Conservation (phyloP, 2,329 filamentous ascomycete genomes). For the Cladophialophora psammophila region DNA sequence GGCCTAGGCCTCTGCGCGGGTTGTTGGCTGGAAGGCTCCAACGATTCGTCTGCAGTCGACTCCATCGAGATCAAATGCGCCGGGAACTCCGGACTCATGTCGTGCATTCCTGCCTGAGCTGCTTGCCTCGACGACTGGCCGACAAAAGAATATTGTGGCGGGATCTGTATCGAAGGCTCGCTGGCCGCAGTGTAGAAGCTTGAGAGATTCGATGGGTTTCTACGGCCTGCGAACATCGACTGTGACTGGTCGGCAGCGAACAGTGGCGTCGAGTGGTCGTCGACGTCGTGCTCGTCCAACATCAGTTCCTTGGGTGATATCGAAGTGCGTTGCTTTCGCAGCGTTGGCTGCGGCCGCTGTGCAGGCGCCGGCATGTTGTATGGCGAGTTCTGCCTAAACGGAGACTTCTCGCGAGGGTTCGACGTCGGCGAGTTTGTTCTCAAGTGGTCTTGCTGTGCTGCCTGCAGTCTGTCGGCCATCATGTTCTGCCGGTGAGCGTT, state of each 20-base stretch:
- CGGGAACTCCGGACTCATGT: constrained; percentile 64
- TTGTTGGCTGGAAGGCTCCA: constrained; percentile 38
- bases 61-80: constrained; percentile 68
- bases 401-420: constrained; percentile 73
- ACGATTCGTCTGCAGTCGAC: constrained; percentile 63
- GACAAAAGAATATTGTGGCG: constrained; percentile 41
- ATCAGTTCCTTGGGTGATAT: constrained; percentile 95
- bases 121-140: constrained; percentile 40
- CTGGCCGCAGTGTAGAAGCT: constrained; percentile 44
- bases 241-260: constrained; percentile 69
- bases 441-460: constrained; percentile 76
- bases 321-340: constrained; percentile 69
- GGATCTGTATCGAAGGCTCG: constrained; percentile 37
- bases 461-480: constrained; percentile 78
- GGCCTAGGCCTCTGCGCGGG: constrained; percentile 44
- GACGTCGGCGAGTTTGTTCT: constrained; percentile 64
- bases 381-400: constrained; percentile 77
- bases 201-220: constrained; percentile 44
- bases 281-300: constrained; percentile 80
- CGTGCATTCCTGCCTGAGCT: constrained; percentile 46
- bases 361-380: constrained; percentile 57
- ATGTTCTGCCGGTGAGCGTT: constrained; percentile 65
- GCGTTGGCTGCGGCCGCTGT: constrained; percentile 49
- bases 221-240: constrained; percentile 58
- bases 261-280: constrained; percentile 72